Percentiles rank a stretch among this genome's conserved stretches.
Evolutionary conservation across 805 yeast genomes (phyloP).

Genomic region (Saccharomycopsis lassenensis): DNA sequence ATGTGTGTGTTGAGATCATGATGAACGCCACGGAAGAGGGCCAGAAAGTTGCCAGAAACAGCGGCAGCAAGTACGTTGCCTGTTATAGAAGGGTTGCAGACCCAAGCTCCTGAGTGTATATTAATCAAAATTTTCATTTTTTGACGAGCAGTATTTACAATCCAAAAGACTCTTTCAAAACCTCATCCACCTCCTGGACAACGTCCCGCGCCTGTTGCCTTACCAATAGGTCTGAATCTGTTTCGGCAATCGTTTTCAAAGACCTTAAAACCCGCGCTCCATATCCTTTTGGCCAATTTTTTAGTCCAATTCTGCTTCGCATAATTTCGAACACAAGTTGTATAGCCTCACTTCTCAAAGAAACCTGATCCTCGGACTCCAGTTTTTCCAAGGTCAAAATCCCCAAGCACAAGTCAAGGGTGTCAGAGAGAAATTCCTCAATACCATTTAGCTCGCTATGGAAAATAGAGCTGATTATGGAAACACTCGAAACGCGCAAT

Average conservation of each 20-base stretch:
- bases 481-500: constrained; percentile 76
- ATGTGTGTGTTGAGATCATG: constrained; percentile 81
- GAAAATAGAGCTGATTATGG: constrained; percentile 66
- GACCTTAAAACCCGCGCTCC: constrained; percentile 20
- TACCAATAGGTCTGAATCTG: constrained; percentile 13
- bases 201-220: constrained; percentile 16
- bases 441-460: constrained; percentile 48
- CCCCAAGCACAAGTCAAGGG: constrained; percentile 71
- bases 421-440: constrained; percentile 35
- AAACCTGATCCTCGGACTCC: constrained; percentile 30
- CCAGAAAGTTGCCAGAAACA: constrained; percentile 85
- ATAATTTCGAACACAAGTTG: constrained; percentile 55
- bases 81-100: constrained; percentile 69
- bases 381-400: constrained; percentile 48
- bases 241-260: neutral
- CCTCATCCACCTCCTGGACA: constrained; percentile 2
- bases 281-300: constrained; percentile 40
- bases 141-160: no score
- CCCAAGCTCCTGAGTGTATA: constrained; percentile 28
- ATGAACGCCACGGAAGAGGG: constrained; percentile 95
- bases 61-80: constrained; percentile 80
- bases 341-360: constrained; percentile 67
- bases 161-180: constrained; percentile 20
- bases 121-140: constrained; percentile 4
- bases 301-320: constrained; percentile 32